These are phyloP conservation scores for Auricularia cornea DNA, from an alignment of 768 basidiomycete genomes.

Conservation along the genomic window DNA sequence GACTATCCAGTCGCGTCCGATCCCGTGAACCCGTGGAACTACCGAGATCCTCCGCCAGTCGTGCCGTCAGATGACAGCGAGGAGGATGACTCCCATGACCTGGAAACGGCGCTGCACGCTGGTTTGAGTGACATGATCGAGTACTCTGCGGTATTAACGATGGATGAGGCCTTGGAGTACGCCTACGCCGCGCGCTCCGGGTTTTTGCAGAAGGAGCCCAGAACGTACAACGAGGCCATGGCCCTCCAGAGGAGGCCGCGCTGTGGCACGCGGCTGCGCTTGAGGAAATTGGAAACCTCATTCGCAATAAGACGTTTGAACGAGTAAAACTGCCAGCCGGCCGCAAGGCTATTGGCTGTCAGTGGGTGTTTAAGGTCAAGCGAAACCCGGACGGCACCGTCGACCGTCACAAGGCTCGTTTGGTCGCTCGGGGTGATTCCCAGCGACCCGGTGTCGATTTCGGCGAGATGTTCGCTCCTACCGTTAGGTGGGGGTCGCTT, in stretches of 20 bases:
- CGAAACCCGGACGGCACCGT: constrained; percentile 18
- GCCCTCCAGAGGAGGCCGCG: not conserved
- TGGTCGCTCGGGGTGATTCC: constrained; percentile 20
- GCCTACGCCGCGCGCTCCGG: not conserved
- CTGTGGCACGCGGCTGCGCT: too few relatives aligned
- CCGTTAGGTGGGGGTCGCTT: constrained; percentile 10
- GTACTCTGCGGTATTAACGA: too few relatives aligned
- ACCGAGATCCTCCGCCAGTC: too few relatives aligned
- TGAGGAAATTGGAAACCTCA: not conserved
- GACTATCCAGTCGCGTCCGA: too few relatives aligned
- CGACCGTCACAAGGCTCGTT: constrained; percentile 14
- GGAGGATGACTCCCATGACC: too few relatives aligned
- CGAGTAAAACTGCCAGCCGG: constrained; percentile 19
- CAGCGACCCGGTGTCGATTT: constrained; percentile 15
- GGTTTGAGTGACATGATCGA: too few relatives aligned
- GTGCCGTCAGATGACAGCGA: too few relatives aligned
- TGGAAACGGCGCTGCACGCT: too few relatives aligned
- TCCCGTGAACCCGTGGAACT: too few relatives aligned
- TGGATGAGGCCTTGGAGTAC: not conserved
- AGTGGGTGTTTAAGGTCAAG: constrained; percentile 35
- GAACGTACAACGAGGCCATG: not conserved
- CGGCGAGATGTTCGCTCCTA: constrained; percentile 17
- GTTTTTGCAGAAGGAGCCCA: too few relatives aligned
- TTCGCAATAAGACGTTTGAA: constrained; percentile 24
- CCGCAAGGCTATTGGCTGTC: constrained; percentile 23